Conservation (phyloP, 2,329 filamentous ascomycete species). For the Diplodia corticola region DNA sequence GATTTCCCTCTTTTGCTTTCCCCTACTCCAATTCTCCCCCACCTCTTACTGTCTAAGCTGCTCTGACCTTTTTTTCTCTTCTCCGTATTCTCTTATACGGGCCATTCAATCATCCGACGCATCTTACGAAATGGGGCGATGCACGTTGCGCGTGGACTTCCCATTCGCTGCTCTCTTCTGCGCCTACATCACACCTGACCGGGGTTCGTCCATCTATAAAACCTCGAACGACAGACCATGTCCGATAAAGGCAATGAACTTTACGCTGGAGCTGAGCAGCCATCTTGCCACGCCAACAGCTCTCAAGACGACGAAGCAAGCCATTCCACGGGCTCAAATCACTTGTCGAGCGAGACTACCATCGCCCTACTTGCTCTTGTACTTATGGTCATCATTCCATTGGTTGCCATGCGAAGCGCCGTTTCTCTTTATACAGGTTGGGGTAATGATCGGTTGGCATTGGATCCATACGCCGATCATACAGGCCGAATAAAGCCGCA, state of each 20-base stretch:
- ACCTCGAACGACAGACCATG: not conserved
- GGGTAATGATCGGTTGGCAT: not conserved
- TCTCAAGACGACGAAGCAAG: not conserved
- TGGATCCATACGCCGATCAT: too few relatives aligned
- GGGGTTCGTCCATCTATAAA: not conserved
- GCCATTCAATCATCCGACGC: constrained; percentile 13
- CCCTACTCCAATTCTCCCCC: too few relatives aligned
- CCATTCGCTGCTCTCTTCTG: constrained; percentile 22
- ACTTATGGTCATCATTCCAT: not conserved
- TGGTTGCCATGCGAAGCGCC: not conserved
- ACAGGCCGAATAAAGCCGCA: too few relatives aligned
- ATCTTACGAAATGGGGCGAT: constrained; percentile 4
- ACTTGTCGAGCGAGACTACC: not conserved
- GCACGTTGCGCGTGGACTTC: constrained; percentile 22
- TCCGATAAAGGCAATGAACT: not conserved
- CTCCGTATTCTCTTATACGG: too few relatives aligned
- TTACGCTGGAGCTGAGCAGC: not conserved
- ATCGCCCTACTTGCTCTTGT: not conserved
- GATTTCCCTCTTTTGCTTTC: too few relatives aligned
- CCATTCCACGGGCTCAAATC: not conserved
- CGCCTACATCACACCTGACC: constrained; percentile 19
- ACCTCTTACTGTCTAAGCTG: too few relatives aligned
- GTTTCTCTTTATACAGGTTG: not conserved
- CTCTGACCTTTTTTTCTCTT: too few relatives aligned
- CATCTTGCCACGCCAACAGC: not conserved